phyloP scores from a whole-genome alignment of 257 asterid genomes.

The Datura wrightii region DNA sequence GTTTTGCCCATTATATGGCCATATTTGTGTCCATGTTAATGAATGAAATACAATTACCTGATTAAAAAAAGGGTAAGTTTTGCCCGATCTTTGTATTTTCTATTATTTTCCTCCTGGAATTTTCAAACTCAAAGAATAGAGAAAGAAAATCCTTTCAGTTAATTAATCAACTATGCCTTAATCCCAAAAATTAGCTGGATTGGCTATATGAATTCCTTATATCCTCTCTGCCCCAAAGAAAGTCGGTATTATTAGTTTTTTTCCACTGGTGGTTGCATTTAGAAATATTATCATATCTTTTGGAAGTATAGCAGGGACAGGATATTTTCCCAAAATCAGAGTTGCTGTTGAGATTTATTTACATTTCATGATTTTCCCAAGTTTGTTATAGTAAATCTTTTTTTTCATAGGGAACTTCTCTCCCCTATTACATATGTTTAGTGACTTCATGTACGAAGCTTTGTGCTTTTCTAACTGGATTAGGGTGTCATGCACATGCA shows the following conservation, averaged over 20 bases:
- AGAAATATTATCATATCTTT: not conserved
- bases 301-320: not conserved
- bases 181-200: not conserved
- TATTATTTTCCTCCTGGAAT: not conserved
- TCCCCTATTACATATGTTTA: not conserved
- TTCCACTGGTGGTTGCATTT: not conserved
- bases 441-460: not conserved
- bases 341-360: not conserved
- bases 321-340: not conserved
- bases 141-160: not conserved
- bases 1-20: not conserved
- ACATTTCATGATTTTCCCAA: constrained; percentile 8
- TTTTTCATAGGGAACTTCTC: not conserved
- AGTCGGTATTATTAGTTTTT: not conserved
- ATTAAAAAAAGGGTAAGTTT: not conserved
- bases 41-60: not conserved
- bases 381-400: not conserved
- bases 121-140: not conserved
- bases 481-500: not conserved
- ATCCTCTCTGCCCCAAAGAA: not conserved
- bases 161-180: not conserved
- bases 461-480: constrained; percentile 5
- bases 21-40: not conserved
- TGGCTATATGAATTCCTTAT: constrained; percentile 10
- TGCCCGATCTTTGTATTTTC: not conserved